Base-by-base conservation (phyloP, 106 monocot species). In the Acanthochlamys bracteata region DNA sequence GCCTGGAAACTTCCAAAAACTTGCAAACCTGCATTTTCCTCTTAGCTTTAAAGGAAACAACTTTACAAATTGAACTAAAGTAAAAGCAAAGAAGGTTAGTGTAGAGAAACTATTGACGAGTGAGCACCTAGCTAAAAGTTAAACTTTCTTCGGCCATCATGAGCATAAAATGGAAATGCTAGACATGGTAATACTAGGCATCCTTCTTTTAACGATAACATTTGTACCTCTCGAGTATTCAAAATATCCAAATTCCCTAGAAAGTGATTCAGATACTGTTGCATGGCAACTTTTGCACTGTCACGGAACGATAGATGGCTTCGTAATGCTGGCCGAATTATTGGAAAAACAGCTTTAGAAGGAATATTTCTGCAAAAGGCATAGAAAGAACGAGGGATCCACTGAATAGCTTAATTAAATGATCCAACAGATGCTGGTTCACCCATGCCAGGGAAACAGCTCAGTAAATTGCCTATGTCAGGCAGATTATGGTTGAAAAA, bases 201-300 rank as follows among this genome's bases (percentile, higher is more conserved):
- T 17, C 17, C 10, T 49, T 9, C 49, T 14, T 49, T 49, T 49
- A 14, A 17, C 2, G 12, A 49, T 4, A 14, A 17, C 49, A 49
- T 49, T 1, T 49, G 49, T 49, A 51, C 85, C 89, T 92, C 98
- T 99, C 69, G 78, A 60, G 98, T 88, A 45, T 98, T 98, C 60
- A 82, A 88, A 66, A 98, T 89, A 73, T 98, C 98, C 83, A 98
- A 79, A 71, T 92, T 98, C 19, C 92, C 92, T 54, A 99, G 51
- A 72, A 99, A 92, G 25, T 92, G 98, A 69, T 99, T 89, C 69
- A 99, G 61, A 57, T 98, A 98, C 11, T 83, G 88, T 81, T 92
- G 98, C 98, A 99, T 99, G 39, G 98, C 92, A 27, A 86, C 74
- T 39, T 92, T 92, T 61, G 81, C 92, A 59, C 83, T 83, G 45